phyloP scores from a whole-genome alignment of 306 rosid genomes.

The Lathyrus oleraceus region DNA sequence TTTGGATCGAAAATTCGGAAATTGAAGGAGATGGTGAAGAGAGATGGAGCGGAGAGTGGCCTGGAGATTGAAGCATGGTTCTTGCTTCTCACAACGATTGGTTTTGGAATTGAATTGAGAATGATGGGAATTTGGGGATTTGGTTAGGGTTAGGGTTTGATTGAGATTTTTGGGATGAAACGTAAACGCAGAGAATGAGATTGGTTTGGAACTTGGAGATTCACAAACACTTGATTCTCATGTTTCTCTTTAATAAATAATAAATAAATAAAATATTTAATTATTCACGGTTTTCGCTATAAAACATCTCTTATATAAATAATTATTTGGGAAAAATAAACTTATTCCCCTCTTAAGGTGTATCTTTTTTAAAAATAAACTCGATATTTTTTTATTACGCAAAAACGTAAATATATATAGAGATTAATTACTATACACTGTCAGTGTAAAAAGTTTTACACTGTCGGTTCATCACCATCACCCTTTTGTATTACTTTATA shows the following conservation, averaged over 20 bases:
- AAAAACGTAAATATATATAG: no score
- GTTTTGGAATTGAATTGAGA: not conserved
- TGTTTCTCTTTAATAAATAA: not conserved
- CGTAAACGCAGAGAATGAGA: not conserved
- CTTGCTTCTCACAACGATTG: no score
- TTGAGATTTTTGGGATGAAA: not conserved
- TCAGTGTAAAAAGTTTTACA: no score
- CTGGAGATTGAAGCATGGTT: constrained; percentile 89
- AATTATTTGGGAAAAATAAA: no score
- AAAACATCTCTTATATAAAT: no score
- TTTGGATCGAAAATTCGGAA: constrained; percentile 40
- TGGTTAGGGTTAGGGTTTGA: constrained; percentile 31
- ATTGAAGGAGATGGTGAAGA: constrained; percentile 73
- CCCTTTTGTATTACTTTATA: no score
- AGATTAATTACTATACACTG: no score
- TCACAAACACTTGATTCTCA: not conserved
- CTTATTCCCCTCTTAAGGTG: no score
- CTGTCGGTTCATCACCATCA: no score
- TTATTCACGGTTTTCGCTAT: not conserved
- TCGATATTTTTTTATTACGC: no score
- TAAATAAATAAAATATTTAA: not conserved
- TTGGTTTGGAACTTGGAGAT: not conserved
- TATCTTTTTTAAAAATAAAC: no score
- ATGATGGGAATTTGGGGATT: not conserved
- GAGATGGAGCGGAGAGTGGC: constrained; percentile 85